Base-by-base conservation (phyloP, 352 stramenopile genomes). In the Phytophthora pistaciae region DNA sequence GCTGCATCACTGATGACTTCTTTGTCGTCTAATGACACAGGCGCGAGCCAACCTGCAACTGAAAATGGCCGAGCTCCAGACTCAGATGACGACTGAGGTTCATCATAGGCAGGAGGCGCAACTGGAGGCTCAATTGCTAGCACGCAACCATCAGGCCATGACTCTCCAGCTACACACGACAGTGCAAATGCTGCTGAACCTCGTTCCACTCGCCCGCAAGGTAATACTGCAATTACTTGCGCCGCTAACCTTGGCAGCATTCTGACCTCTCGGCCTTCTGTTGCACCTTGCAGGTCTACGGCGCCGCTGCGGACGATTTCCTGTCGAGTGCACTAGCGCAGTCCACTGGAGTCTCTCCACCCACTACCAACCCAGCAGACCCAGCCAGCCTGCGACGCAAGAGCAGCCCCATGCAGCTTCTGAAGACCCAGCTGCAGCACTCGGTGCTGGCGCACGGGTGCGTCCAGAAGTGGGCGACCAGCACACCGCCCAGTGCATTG, bases 101-200 rank as follows among this genome's bases (percentile, higher is more conserved):
- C 67, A 79, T n/a, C 83, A 91, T 54, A 84, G 86, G 31, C 67
- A 83, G 14, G 87, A 91, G 50, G 79, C 82, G 14, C 83, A 87
- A 38, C 80, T 90, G 13, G 81, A 92, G 33, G 73, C 74, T 18
- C 80, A 86, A 9, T 66, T 89, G 10, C 70, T 91, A 18, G 82
- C 84, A 1, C 84, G 78, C 59, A 94, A 90, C 60, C 83, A 92
- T 50, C 84, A 91, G 63, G 83, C 74, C 21, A 90, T 94, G 82
- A 91, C 83, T 1, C 75, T 81, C 16, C 87, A 94, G 58, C 75
- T 94, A 0, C 84, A 94, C 61, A 92, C 82, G 25, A 90, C 83
- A 1, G 84, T 90, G 65, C 82, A 94, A 33, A 90, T 92, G 78
- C 68, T 94, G 31, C 74, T 94, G 29, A 92, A 84, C 46, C 70